Evolutionary conservation across 768 basidiomycete genomes (phyloP), one percentile per base, ranked within the genome.

Genomic region (Lepiota subincarnata): DNA sequence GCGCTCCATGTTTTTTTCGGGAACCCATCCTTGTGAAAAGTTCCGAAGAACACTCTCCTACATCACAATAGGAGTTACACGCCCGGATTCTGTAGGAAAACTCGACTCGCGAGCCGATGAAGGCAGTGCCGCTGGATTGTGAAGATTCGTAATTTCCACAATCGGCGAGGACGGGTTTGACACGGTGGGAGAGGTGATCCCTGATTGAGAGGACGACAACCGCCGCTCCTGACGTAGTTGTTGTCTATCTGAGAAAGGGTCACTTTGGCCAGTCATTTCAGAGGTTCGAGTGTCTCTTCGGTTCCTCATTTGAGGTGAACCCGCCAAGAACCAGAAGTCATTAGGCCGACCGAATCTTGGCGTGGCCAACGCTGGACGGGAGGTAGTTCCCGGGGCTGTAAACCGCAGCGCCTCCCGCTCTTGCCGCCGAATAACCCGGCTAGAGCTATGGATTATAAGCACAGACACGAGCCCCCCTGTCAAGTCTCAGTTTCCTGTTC

Each of bases 361-460:
- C 16, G 43, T 46, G 6, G 36, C 18, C 7, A 26, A 24, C 11
- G 19, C 22, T 26, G 43, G 44, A 31, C 44, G 43, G 4, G 44
- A 53, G 19, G 46, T 39, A 6, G 73, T 68, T 67, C 75, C 78
- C 2, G 69, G 67, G 3, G 68, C 64, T 1, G 80, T 73, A 52
- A 78, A 73, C 48, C 79, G 78, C 10, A 84, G 62, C 28, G 75
- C 73, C 39, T 85, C 83, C 40, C 73, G 67, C 62, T 86, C 83
- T 57, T 84, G 81, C n/a, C 84, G 73, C 26, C 71, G 73, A 16
- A 84, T 73, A 6, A 84, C 83, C 18, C 80, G 74, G 39, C 76
- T 71, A 57, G 82, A 83, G 64, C 80, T 83, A 57, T 83, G 79
- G 56, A 85, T 78, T 12, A 76, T 74, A 34, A 83, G 67, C 12